Conservation (phyloP, 2,329 filamentous ascomycete species). For the Cyphellophora attinorum region DNA sequence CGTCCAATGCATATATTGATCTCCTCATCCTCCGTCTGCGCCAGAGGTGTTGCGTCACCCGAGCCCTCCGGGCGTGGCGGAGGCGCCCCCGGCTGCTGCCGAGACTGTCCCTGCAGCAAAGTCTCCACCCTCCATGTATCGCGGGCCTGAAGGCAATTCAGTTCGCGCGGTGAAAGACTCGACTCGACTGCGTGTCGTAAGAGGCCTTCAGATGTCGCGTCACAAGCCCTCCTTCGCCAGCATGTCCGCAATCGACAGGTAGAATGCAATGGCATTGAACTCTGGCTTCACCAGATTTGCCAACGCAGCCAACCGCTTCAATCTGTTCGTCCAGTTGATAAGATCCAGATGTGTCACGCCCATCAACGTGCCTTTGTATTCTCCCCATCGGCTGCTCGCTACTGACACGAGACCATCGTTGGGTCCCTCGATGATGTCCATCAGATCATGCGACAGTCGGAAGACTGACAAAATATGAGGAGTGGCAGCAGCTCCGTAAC, state of each 20-base stretch:
- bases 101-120: too few species aligned
- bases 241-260: slow-evolving; percentile 61
- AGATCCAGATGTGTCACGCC: slow-evolving; percentile 55
- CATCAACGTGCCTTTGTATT: slow-evolving; percentile 54
- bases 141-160: too few species aligned
- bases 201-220: too few species aligned
- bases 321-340: slow-evolving; percentile 57
- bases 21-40: too few species aligned
- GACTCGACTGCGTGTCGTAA: too few species aligned
- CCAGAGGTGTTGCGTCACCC: too few species aligned
- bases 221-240: slow-evolving; percentile 55
- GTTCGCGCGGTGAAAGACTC: too few species aligned
- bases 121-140: too few species aligned
- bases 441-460: slow-evolving; percentile 45
- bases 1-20: too few species aligned
- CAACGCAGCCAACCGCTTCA: slow-evolving; percentile 49
- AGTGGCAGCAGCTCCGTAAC: slow-evolving; percentile 51
- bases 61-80: too few species aligned
- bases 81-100: too few species aligned
- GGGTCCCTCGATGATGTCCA: slow-evolving; percentile 44
- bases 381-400: slow-evolving; percentile 49
- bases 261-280: slow-evolving; percentile 56
- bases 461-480: slow-evolving; percentile 50
- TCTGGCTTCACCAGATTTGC: slow-evolving; percentile 45
- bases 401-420: slow-evolving; percentile 57